Evolutionary conservation across 768 basidiomycete genomes (phyloP), one percentile per base, ranked within the genome.

Genomic region (Galerina sulciceps): DNA sequence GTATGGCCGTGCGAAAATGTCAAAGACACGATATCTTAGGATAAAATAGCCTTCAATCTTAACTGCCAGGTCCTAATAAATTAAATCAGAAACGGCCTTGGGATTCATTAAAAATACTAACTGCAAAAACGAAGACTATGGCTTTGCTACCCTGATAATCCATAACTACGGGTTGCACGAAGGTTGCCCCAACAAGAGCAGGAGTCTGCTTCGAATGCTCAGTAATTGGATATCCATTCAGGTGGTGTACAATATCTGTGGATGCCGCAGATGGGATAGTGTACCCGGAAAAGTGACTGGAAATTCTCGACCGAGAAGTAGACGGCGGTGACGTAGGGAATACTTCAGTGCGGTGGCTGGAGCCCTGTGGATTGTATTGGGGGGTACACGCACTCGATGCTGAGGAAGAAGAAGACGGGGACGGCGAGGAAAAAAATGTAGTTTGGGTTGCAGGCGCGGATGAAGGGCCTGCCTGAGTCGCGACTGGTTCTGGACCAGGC

Each of bases 31-130:
- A 65, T 89, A 89, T 41, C 88, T 81, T 22, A 90, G 74, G 38
- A 86, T 78, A 65, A 89, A 91, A 14, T 75, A 78, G 20, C 89
- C 89, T 65, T 89, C 88, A 18, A 78, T 79, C 63, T 85, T 86
- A 5, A 90, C 88, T 0, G 88, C 86, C n/a, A 90, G 74, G 65
- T 90, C 88, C 89, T 90, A 62, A 17, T 58, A 34, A 52, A 2
- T 47, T 20, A 36, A 9, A 37, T 14, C n/a, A 36, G 10, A 49
- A 41, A 22, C 38, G 44, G 31, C n/a, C 53, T 34, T 14, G 15
- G 44, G 31, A 52, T 41, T 31, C 31, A 45, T 47, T 13, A 50
- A 58, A 65, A 38, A 78, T 44, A 88, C 65, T 18, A 46, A 64
- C 88, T 22, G 86, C 75, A 65, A 89, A 90, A 23, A 86, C 85